Percentiles rank a stretch among this genome's conserved stretches.
These are phyloP conservation scores for Tolypocladium nubicola DNA, from an alignment of 2,329 filamentous ascomycete genomes.

Conservation along the genomic window DNA sequence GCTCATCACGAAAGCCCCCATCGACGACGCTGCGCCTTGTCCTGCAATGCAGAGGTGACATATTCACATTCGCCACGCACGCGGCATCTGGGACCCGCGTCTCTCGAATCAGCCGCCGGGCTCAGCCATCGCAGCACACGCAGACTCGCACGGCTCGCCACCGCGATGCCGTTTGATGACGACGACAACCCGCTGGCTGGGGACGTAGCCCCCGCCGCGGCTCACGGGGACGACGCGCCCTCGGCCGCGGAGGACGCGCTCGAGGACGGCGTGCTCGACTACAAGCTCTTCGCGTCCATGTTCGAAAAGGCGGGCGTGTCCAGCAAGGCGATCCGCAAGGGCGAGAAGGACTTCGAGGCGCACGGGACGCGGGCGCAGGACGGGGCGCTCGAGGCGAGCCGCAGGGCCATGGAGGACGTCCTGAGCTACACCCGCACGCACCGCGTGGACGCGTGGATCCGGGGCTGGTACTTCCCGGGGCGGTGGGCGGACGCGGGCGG, in stretches of 20 bases:
- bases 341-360: slow-evolving; percentile 94
- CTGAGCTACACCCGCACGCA: slow-evolving; percentile 69
- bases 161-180: slow-evolving; percentile 31
- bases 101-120: background rate
- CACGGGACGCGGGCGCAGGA: slow-evolving; percentile 80
- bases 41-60: background rate
- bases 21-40: background rate
- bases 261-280: slow-evolving; percentile 79
- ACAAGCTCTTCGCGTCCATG: slow-evolving; percentile 55
- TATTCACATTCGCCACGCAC: background rate
- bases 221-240: slow-evolving; percentile 15
- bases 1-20: background rate
- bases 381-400: slow-evolving; percentile 66
- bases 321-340: slow-evolving; percentile 67
- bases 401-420: slow-evolving; percentile 81
- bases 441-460: slow-evolving; percentile 49
- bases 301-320: slow-evolving; percentile 40
- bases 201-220: slow-evolving; percentile 5
- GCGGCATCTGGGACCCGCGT: background rate
- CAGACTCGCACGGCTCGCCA: background rate
- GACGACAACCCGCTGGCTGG: slow-evolving; percentile 26
- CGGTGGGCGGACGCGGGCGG: slow-evolving; percentile 28
- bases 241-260: slow-evolving; percentile 43
- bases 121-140: background rate
- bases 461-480: slow-evolving; percentile 66